Evolutionary conservation across 2,329 filamentous ascomycete species (phyloP).

Genomic region (Ophiocordyceps polyrhachis-furcata): DNA sequence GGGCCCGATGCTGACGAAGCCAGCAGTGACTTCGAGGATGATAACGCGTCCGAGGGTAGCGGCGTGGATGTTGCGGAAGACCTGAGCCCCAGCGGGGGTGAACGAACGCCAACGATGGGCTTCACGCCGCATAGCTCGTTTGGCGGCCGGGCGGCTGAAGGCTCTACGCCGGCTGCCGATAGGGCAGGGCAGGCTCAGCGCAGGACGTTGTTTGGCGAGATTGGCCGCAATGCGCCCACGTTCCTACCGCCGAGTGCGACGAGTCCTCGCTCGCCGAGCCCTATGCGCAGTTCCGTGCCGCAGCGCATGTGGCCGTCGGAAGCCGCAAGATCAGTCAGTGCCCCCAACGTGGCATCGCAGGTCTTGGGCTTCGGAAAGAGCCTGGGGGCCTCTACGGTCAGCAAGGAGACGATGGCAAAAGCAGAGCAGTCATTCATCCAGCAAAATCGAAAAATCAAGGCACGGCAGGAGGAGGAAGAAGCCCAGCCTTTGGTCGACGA

Average conservation of each 20-base stretch:
- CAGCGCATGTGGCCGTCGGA: slow-evolving; percentile 29
- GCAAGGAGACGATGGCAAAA: slow-evolving; percentile 14
- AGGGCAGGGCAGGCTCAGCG: slow-evolving; percentile 24
- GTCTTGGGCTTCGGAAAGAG: slow-evolving; percentile 23
- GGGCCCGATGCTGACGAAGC: slow-evolving; percentile 22
- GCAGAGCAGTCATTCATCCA: slow-evolving; percentile 27
- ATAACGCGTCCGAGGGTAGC: slow-evolving; percentile 35
- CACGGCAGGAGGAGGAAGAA: slow-evolving; percentile 37
- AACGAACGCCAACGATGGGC: slow-evolving; percentile 26
- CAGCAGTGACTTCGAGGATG: slow-evolving; percentile 21
- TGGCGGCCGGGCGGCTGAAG: slow-evolving; percentile 21
- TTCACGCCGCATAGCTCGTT: slow-evolving; percentile 42
- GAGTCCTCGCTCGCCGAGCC: slow-evolving; percentile 58
- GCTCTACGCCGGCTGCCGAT: slow-evolving; percentile 12
- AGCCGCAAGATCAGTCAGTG: slow-evolving; percentile 36
- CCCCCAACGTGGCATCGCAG: slow-evolving; percentile 38
- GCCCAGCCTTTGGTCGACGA: slow-evolving; percentile 41
- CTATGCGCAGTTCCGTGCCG: slow-evolving; percentile 40
- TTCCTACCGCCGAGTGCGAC: slow-evolving; percentile 34
- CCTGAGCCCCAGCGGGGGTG: slow-evolving; percentile 31
- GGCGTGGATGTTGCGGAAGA: slow-evolving; percentile 48
- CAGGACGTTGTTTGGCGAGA: slow-evolving; percentile 34
- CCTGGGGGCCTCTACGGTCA: slow-evolving; percentile 20
- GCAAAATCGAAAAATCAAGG: slow-evolving; percentile 32
- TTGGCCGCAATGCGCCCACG: slow-evolving; percentile 28